Conservation (phyloP, 192 early-diverging fungal species). For the Coemansia javaensis region DNA sequence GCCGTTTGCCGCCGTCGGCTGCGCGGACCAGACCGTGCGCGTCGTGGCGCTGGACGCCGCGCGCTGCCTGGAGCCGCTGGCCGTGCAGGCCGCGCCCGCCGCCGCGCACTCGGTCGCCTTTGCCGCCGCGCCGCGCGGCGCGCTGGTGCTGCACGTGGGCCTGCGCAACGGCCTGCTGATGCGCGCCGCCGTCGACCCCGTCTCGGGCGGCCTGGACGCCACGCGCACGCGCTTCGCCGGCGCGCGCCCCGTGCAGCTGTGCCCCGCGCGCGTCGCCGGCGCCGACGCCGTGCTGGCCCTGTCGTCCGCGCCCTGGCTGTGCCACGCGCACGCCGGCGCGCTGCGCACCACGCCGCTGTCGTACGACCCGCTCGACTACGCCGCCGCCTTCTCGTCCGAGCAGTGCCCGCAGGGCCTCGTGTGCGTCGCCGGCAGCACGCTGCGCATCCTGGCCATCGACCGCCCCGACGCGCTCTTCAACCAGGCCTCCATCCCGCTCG, state of each 20-base stretch:
- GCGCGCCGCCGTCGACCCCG: conserved; percentile 76
- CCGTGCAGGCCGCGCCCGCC: conserved; percentile 68
- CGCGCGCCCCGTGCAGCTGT: conserved; percentile 75
- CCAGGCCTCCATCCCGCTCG: conserved; percentile 75
- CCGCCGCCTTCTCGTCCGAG: conserved; percentile 74
- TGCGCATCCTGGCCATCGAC: conserved; percentile 84
- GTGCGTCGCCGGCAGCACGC: conserved; percentile 75
- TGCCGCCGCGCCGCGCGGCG: conserved; percentile 53
- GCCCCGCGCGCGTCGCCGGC: conserved; percentile 62
- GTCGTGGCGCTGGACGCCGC: conserved; percentile 79
- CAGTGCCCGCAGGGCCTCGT: conserved; percentile 88
- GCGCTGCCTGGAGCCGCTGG: conserved; percentile 68
- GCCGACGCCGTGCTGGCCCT: conserved; percentile 75
- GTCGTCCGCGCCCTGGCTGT: conserved; percentile 83
- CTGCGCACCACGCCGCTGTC: conserved; percentile 76
- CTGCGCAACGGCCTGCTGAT: conserved; percentile 84
- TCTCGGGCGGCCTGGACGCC: conserved; percentile 77
- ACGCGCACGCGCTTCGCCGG: conserved; percentile 83
- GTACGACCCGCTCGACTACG: conserved; percentile 82
- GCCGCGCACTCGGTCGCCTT: conserved; percentile 70
- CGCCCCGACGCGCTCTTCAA: conserved; percentile 78
- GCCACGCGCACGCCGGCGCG: conserved; percentile 70
- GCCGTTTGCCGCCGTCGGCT: conserved; percentile 85
- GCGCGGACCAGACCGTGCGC: conserved; percentile 87
- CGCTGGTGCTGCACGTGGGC: conserved; percentile 80